Conservation (phyloP, 2,329 filamentous ascomycete species). For the Cadophora luteo-olivacea region DNA sequence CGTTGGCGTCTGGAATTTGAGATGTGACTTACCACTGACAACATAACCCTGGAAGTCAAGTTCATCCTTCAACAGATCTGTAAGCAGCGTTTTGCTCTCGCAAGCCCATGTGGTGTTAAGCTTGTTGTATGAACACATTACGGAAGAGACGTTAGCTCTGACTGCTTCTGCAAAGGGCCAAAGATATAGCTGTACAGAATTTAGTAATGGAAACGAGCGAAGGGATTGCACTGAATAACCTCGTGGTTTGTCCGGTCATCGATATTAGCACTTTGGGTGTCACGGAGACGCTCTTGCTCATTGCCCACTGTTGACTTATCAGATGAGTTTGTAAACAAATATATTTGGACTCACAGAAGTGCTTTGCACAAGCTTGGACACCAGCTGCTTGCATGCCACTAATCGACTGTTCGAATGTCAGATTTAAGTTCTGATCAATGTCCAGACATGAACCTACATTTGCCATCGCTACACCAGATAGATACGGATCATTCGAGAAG, state of each 20-base stretch:
- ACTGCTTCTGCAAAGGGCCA: conserved; percentile 72
- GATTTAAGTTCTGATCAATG: neutral
- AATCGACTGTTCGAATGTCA: conserved; percentile 57
- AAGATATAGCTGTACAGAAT: conserved; percentile 37
- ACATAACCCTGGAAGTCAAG: conserved; percentile 79
- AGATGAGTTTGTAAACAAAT: neutral
- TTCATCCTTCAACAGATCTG: conserved; percentile 70
- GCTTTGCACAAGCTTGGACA: conserved; percentile 60
- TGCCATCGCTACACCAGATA: conserved; percentile 67
- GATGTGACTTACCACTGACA: conserved; percentile 51
- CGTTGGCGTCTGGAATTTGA: conserved; percentile 36
- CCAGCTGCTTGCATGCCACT: conserved; percentile 60
- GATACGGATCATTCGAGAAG: conserved; percentile 79
- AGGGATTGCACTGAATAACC: conserved; percentile 59
- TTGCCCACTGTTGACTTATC: conserved; percentile 58
- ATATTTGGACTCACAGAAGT: conserved; percentile 53
- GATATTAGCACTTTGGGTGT: conserved; percentile 61
- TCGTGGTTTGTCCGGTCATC: conserved; percentile 73
- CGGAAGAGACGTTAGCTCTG: conserved; percentile 65
- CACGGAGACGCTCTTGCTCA: conserved; percentile 69
- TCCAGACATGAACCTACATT: conserved; percentile 44
- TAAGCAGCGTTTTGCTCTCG: conserved; percentile 65
- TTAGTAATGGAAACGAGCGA: neutral
- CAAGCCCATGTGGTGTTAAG: conserved; percentile 73
- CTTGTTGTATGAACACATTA: conserved; percentile 79